Conservation (phyloP, 2,329 filamentous ascomycete species). For the Grosmannia clavigera region DNA sequence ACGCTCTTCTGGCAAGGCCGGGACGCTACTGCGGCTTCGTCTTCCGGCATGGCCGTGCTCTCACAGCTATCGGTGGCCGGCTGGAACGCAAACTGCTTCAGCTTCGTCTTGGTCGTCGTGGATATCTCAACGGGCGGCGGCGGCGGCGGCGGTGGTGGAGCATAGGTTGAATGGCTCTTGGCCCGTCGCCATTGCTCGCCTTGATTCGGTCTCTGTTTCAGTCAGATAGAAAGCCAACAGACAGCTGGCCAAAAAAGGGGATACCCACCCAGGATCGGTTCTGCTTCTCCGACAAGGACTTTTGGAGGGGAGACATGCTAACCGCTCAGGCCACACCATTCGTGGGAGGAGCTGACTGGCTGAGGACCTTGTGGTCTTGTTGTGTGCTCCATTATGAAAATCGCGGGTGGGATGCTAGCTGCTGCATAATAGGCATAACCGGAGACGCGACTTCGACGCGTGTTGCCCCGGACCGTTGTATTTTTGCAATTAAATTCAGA, state of each 20-base stretch:
- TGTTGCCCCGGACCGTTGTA: not conserved
- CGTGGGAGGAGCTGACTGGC: too few relatives aligned
- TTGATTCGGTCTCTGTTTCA: conserved; percentile 17
- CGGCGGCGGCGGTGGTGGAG: conserved; percentile 20
- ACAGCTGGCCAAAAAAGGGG: not conserved
- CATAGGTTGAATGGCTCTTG: conserved; percentile 34
- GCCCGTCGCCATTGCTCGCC: conserved; percentile 40
- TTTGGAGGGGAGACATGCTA: conserved; percentile 25
- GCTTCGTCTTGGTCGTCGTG: conserved; percentile 46
- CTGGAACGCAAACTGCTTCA: conserved; percentile 31
- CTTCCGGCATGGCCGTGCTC: not conserved
- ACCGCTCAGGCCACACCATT: not conserved
- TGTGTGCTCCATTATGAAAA: not conserved
- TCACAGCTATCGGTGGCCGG: not conserved
- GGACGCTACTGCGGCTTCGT: not conserved
- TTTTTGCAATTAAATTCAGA: too few relatives aligned
- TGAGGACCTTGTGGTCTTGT: not conserved
- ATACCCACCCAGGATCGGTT: conserved; percentile 6
- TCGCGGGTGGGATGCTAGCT: not conserved
- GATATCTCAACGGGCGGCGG: conserved; percentile 37
- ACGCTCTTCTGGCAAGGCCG: not conserved
- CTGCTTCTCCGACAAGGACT: conserved; percentile 28
- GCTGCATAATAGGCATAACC: not conserved
- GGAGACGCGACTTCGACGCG: not conserved
- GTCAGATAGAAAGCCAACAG: conserved; percentile 10